These are phyloP conservation scores for Vaccinium vitisidaea DNA, from an alignment of 148 eudicot species.

Conservation along the genomic window DNA sequence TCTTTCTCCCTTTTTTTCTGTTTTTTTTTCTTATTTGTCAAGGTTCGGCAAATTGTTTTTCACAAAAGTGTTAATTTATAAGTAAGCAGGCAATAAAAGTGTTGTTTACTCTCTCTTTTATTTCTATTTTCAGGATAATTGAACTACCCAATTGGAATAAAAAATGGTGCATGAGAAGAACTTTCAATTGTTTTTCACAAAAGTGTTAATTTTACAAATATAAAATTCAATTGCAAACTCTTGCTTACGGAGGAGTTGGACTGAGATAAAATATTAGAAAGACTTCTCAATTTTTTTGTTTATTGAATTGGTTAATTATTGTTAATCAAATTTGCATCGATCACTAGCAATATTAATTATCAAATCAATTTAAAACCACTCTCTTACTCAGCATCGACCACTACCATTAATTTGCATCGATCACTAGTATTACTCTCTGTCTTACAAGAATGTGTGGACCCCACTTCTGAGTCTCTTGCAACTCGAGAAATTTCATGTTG, in stretches of 20 bases:
- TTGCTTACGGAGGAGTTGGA: not conserved
- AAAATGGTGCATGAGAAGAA: no score
- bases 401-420: no score
- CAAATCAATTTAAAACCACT: no score
- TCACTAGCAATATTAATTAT: not conserved
- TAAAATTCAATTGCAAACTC: not conserved
- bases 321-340: not conserved
- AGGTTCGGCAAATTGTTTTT: no score
- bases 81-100: no score
- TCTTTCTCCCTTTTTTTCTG: no score
- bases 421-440: not conserved
- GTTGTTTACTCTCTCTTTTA: no score
- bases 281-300: not conserved
- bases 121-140: no score
- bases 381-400: not conserved
- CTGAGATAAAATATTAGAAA: not conserved
- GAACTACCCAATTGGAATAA: no score
- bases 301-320: not conserved
- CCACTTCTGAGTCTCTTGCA: not conserved
- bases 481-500: no score
- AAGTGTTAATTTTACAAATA: not conserved
- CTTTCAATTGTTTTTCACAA: not conserved
- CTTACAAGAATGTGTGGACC: not conserved
- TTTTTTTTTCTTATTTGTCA: no score
- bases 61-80: no score